phyloP scores from a whole-genome alignment of 208 protist species.

The Trypanosoma vivax region DNA sequence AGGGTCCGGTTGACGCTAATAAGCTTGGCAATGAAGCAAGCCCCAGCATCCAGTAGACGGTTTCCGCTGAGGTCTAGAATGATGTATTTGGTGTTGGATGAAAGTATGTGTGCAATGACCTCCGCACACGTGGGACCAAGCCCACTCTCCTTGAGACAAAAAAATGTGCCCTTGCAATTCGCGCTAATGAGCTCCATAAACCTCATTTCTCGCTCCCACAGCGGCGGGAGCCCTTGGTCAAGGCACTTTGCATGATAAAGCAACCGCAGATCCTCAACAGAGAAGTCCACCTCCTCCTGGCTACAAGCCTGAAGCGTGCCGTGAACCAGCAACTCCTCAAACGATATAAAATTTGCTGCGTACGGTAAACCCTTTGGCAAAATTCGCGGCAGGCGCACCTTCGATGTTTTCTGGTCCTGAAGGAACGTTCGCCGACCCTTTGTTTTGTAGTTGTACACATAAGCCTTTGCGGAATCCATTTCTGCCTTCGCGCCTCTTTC shows the following conservation, averaged over 20 bases:
- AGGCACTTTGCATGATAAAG: conserved; percentile 85
- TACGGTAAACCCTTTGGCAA: conserved; percentile 82
- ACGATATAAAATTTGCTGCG: conserved; percentile 83
- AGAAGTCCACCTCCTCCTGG: conserved; percentile 69
- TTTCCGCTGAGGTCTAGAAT: conserved; percentile 90
- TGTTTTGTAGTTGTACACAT: conserved; percentile 67
- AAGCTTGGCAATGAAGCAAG: conserved; percentile 67
- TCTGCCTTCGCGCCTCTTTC: not conserved
- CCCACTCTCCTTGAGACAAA: conserved; percentile 84
- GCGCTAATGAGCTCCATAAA: conserved; percentile 90
- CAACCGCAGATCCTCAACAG: conserved; percentile 59
- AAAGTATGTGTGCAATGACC: conserved; percentile 73
- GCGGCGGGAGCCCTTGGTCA: conserved; percentile 71
- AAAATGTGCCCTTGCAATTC: conserved; percentile 84
- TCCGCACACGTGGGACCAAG: conserved; percentile 66
- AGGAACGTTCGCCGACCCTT: conserved; percentile 60
- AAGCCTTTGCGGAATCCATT: not conserved
- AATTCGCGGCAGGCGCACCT: conserved; percentile 52
- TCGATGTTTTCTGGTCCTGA: conserved; percentile 38
- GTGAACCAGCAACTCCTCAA: conserved; percentile 61
- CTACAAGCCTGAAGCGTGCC: conserved; percentile 40
- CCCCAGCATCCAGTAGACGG: conserved; percentile 81
- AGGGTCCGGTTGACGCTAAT: conserved; percentile 70
- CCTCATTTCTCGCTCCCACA: conserved; percentile 83
- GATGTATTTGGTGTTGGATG: conserved; percentile 73